Base-by-base conservation (phyloP, 805 yeast species). In the Wickerhamiella shivajii region DNA sequence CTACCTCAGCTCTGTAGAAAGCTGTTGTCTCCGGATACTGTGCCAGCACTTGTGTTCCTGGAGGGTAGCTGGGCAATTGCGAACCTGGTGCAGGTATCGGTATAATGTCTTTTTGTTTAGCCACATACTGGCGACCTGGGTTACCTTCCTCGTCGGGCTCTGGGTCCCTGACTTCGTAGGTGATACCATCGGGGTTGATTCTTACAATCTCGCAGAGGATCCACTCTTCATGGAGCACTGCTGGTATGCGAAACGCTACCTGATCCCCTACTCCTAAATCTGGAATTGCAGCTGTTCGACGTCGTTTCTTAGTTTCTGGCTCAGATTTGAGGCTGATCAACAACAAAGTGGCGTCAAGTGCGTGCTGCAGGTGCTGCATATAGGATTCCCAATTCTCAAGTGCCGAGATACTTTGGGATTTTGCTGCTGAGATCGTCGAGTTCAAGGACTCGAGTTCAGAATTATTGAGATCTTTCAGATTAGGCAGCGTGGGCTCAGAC, bases 21-120 rank as follows among this genome's bases (percentile, higher is more conserved):
- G 97, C 85, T 0, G 98, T 90, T 0, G 98, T 90, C 45, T 90
- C 98, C 1, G 98, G 98, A 48, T 90, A 90, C 47, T 93, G 66
- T 0, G 96, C 98, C 39, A 90, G 61, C 3, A 90, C 97, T 43
- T 72, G 74, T 1, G 84, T 64, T 0, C 93, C 90, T 24, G 71
- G 60, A 0, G 93, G 77, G 43, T 78, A 79, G 28, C 66, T 63
- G 48, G 38, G 56, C 42, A 44, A 47, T 21, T 36, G 42, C 45
- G 61, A 64, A 8, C 61, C 67, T 1, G 55, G 58, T 2, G 50
- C 46, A 2, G 75, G 67, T 12, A 56, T 46, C 0, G 92, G 81
- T 27, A 90, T 77, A 24, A 78, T 58, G 43, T 90, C 97, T 48
- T 76, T 77, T 66, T 79, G 72, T 14, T 69, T 74, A 7, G 94